Base-by-base conservation (phyloP, 305 asterid species). In the Fraxinus paxiana region DNA sequence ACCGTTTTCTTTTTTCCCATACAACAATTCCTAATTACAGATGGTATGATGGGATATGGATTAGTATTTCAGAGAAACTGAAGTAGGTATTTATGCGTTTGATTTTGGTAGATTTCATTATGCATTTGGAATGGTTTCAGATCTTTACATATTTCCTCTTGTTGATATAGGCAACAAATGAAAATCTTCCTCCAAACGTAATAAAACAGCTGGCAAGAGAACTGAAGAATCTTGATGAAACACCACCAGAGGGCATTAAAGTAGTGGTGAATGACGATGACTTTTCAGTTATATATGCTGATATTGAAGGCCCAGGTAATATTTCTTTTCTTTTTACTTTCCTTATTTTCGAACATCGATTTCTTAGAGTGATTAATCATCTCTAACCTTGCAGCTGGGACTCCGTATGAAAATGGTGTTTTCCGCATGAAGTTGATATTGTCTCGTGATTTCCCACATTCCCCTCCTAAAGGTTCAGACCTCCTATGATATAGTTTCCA, bases 171-270 rank as follows among this genome's bases (percentile, higher is more conserved):
- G 97, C 99, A 72, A 94, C 97, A 26, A 95, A 89, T 77, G 98
- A 95, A 88, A 95, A 95, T 85, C 94, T 95, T 76, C 98, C 99
- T 13, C 99, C 99, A 20, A 95, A 92, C 56, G 99, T 95, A 79
- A 91, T 95, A 43, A 95, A 90, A 80, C 98, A 90, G 87, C 87
- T 95, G 87, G 99, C 94, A 1, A 94, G 87, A 89, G 99, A 95
- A 89, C 86, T 95, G 83, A 95, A 95, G 96, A 95, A 92, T 88
- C 97, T 95, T 38, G 81, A 94, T 82, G 99, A 95, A 82, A 89
- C 94, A 82, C 99, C 98, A 75, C 99, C 99, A 0, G 98, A 93
- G 87, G 98, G 98, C 87, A 95, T 95, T 86, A 91, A 92, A 94
- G 98, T 95, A 34, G 95, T 91, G 41, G 92, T 95, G 26, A 92